Evolutionary conservation across 495 filamentous ascomycete species (phyloP), one percentile per base, ranked within the genome.

Genomic region (Sphaerosporella brunnea): DNA sequence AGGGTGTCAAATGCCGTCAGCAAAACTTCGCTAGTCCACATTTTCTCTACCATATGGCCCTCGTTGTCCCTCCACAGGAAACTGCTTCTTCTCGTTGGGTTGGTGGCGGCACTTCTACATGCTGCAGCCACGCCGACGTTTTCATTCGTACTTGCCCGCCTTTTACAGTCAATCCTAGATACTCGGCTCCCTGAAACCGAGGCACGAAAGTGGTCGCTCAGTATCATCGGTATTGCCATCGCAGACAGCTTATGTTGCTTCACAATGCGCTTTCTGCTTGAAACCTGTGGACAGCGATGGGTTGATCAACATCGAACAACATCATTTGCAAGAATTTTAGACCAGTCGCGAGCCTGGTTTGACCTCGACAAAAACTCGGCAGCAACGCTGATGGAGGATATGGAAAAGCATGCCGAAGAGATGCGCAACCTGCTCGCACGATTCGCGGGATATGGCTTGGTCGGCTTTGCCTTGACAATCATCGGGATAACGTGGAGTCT

Each of bases 301-400:
- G 71, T 86, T 36, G 78, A 90, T 56, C 56, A 63, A 1, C 68
- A 92, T 1, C 78, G 86, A 0, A 68, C 71, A 13, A 69, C 74
- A 62, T 77, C 83, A 2, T 68, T 94, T 41, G 66, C 68, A 47
- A 74, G 74, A 2, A 72, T 94, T 13, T 66, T 97, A 7, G 69
- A 73, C 30, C 90, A 96, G 61, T 84, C 86, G 10, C 74, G 72
- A 51, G 61, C 70, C n/a, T 97, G 84, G 80, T 94, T 94, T 54
- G 15, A 2, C 18, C 15, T 19, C 18, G 82, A 85, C 50, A 65
- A 72, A 20, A 83, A 95, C 63, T 71, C 67, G 0, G 63, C 80
- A 1, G 63, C 66, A 4, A 64, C 69, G 24, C 69, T 97, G 13
- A 73, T 67, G 0, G 73, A 81, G 45, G 80, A 73, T 42, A 71